Percentiles rank a stretch among this genome's conserved stretches.
These are phyloP conservation scores for Ogataea populi-albae DNA, from an alignment of 805 yeast species.

Conservation along the genomic window DNA sequence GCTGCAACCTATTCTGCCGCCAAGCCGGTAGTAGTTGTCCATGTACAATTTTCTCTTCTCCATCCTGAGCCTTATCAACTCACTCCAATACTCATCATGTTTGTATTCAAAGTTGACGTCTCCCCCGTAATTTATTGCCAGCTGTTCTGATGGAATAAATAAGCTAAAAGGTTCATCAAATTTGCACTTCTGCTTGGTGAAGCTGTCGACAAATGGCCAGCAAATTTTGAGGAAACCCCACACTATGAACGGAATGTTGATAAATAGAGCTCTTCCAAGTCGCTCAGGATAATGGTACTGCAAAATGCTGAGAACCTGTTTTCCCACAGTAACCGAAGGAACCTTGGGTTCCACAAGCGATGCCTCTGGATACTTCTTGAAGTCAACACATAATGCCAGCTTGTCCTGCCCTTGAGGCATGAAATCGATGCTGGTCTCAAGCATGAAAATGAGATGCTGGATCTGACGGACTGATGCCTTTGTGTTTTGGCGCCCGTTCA, in stretches of 20 bases:
- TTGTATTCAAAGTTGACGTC: conserved; percentile 76
- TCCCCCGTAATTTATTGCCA: conserved; percentile 85
- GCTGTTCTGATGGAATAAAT: conserved; percentile 77
- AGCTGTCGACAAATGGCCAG: conserved; percentile 94
- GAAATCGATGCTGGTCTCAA: conserved; percentile 86
- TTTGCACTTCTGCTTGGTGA: conserved; percentile 89
- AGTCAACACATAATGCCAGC: conserved; percentile 86
- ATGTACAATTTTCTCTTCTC: conserved; percentile 56
- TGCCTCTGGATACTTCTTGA: conserved; percentile 69
- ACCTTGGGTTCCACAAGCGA: conserved; percentile 37
- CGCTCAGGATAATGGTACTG: conserved; percentile 98
- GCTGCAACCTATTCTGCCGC: conserved; percentile 72
- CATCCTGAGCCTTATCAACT: conserved; percentile 56
- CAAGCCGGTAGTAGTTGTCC: conserved; percentile 67
- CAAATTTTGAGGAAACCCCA: conserved; percentile 91
- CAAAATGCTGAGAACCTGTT: conserved; percentile 84
- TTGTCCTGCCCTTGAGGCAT: conserved; percentile 98
- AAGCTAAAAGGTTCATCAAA: conserved; percentile 85
- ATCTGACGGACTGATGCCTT: conserved; percentile 85
- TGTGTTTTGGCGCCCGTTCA: conserved; percentile 97
- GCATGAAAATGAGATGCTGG: conserved; percentile 88
- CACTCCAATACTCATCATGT: conserved; percentile 81
- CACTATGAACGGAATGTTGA: conserved; percentile 93
- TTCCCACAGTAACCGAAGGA: conserved; percentile 83
- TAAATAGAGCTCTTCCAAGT: conserved; percentile 84